Evolutionary conservation across 371 early-diverging fungal genomes (phyloP).

Genomic region (Syncephalastrum contaminatum): DNA sequence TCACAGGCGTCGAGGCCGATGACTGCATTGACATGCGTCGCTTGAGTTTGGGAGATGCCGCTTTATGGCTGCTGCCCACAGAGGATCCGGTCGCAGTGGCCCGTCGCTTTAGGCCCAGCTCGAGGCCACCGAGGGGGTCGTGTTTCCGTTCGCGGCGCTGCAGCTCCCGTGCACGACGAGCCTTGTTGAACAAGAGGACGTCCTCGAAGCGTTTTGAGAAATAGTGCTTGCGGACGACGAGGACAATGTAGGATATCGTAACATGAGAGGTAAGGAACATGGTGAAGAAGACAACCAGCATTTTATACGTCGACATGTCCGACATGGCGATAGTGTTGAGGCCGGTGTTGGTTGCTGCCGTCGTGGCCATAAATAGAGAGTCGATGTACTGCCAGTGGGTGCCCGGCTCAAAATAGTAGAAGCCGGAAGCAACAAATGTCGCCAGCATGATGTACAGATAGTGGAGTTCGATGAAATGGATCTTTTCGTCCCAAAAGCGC

Average conservation of each 20-base stretch:
- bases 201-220: conserved; percentile 53
- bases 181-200: conserved; percentile 37
- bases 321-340: conserved; percentile 39
- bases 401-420: conserved; percentile 38
- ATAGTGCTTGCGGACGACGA: conserved; percentile 36
- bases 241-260: conserved; percentile 31
- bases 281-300: conserved; percentile 27
- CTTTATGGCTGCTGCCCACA: background rate
- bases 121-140: conserved; percentile 12
- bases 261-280: conserved; percentile 38
- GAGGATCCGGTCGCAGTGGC: conserved; percentile 1
- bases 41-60: background rate
- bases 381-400: conserved; percentile 40
- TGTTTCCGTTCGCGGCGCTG: conserved; percentile 20
- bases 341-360: conserved; percentile 40
- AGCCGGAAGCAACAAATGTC: conserved; percentile 27
- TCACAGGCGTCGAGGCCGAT: conserved; percentile 18
- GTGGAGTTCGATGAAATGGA: conserved; percentile 47
- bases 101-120: conserved; percentile 11
- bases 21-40: conserved; percentile 26
- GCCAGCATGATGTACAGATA: conserved; percentile 38
- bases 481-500: conserved; percentile 27
- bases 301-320: conserved; percentile 25
- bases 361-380: conserved; percentile 42
- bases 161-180: conserved; percentile 29